Percentiles rank a stretch among this genome's conserved stretches.
phyloP scores from a whole-genome alignment of 345 rosid species.

The Arabis hirsuta region DNA sequence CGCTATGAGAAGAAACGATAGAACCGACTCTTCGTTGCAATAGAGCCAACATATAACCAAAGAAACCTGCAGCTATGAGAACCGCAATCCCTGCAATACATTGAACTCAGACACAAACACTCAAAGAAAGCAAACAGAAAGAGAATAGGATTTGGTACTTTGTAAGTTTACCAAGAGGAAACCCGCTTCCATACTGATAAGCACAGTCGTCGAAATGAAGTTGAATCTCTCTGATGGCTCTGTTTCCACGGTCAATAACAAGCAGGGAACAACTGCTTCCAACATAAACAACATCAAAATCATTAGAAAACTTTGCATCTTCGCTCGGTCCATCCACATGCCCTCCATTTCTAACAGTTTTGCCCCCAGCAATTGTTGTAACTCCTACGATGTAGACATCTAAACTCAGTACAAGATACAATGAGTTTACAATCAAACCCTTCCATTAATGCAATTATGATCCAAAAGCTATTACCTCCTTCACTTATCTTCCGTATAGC shows the following conservation, averaged over 20 bases:
- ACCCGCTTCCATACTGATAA: constrained; percentile 92
- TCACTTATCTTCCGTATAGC: constrained; percentile 97
- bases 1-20: constrained; percentile 70
- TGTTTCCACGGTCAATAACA: constrained; percentile 93
- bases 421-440: neutral
- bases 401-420: constrained; percentile 20
- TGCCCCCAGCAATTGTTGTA: constrained; percentile 99
- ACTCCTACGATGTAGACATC: constrained; percentile 59
- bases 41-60: constrained; percentile 96
- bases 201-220: constrained; percentile 99
- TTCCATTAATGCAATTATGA: neutral
- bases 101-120: neutral
- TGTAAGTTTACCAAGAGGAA: constrained; percentile 74
- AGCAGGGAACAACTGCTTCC: constrained; percentile 98
- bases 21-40: constrained; percentile 80
- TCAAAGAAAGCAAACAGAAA: neutral
- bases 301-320: constrained; percentile 95
- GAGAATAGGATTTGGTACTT: neutral
- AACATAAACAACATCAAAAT: constrained; percentile 90
- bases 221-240: constrained; percentile 93
- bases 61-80: constrained; percentile 94
- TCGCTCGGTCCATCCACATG: constrained; percentile 98
- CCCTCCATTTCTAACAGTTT: constrained; percentile 72
- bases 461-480: constrained; percentile 56
- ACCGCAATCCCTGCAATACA: constrained; percentile 73